phyloP scores from a whole-genome alignment of 768 basidiomycete genomes.

The Fomitopsis serialis region DNA sequence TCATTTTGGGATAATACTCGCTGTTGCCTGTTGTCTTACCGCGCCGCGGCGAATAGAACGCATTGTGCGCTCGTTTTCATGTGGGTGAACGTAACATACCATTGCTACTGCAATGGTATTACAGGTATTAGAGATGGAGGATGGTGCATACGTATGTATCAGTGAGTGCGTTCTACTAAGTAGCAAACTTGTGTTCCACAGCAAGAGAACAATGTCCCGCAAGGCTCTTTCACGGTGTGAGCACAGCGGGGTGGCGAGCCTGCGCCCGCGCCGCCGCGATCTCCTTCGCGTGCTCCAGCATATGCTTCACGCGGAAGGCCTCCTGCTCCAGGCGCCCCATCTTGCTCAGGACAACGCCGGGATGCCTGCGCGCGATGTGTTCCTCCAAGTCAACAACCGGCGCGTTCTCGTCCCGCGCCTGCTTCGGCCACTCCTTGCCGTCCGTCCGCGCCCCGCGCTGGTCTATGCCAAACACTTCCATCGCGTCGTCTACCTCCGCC shows the following conservation, averaged over 20 bases:
- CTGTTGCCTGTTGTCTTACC: not conserved
- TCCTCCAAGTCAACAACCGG: not conserved
- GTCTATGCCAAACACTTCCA: slow-evolving; percentile 24
- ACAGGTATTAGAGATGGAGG: no score
- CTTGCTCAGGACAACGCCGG: not conserved
- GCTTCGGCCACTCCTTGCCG: slow-evolving; percentile 12
- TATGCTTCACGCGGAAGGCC: not conserved
- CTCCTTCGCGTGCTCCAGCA: not conserved
- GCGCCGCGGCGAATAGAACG: no score
- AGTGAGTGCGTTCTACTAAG: not conserved
- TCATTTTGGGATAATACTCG: not conserved
- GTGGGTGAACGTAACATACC: no score
- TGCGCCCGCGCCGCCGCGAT: not conserved
- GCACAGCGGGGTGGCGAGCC: not conserved
- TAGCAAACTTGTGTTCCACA: not conserved
- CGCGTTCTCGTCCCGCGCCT: not conserved
- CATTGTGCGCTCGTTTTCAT: no score
- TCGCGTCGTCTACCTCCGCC: slow-evolving; percentile 13
- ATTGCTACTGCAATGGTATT: no score
- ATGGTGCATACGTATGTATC: not conserved
- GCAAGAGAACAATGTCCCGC: not conserved
- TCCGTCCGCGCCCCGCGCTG: slow-evolving; percentile 20
- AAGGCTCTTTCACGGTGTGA: not conserved
- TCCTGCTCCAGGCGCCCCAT: not conserved
- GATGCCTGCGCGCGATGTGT: not conserved